phyloP scores from a whole-genome alignment of 164 flowering plant species.

The Umbellularia californica region DNA sequence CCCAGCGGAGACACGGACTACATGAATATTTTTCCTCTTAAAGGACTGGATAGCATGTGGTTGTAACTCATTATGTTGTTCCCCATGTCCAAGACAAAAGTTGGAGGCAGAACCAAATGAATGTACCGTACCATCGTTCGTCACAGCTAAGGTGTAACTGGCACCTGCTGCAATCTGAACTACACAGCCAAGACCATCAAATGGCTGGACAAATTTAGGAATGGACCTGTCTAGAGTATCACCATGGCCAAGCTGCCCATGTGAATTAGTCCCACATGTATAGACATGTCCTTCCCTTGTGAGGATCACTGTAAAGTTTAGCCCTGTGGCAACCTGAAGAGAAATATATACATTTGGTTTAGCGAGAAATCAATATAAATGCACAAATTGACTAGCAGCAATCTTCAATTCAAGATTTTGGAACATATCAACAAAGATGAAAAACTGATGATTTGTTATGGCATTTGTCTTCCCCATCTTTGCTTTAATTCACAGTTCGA shows the following conservation, averaged over 20 bases:
- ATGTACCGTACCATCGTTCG: constrained; percentile 60
- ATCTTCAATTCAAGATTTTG: background rate
- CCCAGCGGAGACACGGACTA: constrained; percentile 81
- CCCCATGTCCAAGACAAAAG: constrained; percentile 96
- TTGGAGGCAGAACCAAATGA: constrained; percentile 92
- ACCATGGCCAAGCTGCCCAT: constrained; percentile 95
- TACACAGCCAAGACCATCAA: constrained; percentile 47
- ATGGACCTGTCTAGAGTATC: constrained; percentile 67
- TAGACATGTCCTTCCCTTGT: constrained; percentile 74
- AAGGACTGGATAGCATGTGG: constrained; percentile 73
- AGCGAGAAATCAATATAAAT: too few relatives aligned
- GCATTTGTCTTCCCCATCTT: background rate
- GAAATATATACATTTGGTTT: background rate
- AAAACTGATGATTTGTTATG: background rate
- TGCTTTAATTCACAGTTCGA: too few relatives aligned
- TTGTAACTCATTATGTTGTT: constrained; percentile 68
- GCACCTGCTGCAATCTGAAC: constrained; percentile 89
- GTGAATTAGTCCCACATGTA: constrained; percentile 74
- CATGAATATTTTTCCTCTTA: constrained; percentile 62
- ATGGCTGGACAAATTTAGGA: constrained; percentile 57
- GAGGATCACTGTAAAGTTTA: constrained; percentile 76
- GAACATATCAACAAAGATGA: background rate
- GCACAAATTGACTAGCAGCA: background rate
- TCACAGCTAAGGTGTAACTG: constrained; percentile 66
- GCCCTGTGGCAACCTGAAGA: constrained; percentile 79